Base-by-base conservation (phyloP, 208 protist species). In the Lotmaria passim region DNA sequence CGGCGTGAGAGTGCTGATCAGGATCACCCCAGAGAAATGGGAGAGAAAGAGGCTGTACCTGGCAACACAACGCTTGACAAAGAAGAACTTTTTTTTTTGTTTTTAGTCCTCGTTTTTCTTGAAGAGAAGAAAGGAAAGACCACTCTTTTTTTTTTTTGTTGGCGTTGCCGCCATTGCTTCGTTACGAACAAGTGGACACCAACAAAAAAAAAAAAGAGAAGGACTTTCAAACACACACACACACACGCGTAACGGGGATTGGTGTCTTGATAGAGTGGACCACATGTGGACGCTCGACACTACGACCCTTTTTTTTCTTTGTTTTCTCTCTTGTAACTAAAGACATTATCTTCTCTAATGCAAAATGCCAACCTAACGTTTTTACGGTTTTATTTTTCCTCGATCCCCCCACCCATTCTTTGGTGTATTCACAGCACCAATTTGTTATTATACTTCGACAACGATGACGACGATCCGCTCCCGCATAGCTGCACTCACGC, bases 241-340 rank as follows among this genome's bases (percentile, higher is more conserved):
- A n/a, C 36, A 23, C 8, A 33, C 47, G 36, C 1, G 12, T 4
- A 47, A n/a, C 14, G 14, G 36, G 12, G 44, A 59, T 39, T 38
- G 55, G 33, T 60, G 55, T 33, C n/a, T 30, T 47, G 17, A 14
- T 7, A 44, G 24, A 60, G 38, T 21, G 38, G 31, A n/a, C 55
- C 12, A 47, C 38, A 24, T 23, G 55, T 44, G 33, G 55, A 51
- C 59, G 21, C 46, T 43, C 19, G 44, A 23, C 41, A 53, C 41
- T 15, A 39, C n/a, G 46, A 53, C 30, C 26, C 43, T 60, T 50
- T 46, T 67, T 66, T 79, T 60, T 57, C 38, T 56, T 56, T 75
- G 59, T 75, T 57, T 43, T 68, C 58, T 68, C 61, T 60, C n/a
- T 78, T 75, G 12, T 44, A 61, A 48, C 26, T 50, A 69, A 66